A percentile compares a stretch with the other conserved stretches of the same genome.
Conservation (phyloP, 345 rosid genomes). For the Acer yangbiense region DNA sequence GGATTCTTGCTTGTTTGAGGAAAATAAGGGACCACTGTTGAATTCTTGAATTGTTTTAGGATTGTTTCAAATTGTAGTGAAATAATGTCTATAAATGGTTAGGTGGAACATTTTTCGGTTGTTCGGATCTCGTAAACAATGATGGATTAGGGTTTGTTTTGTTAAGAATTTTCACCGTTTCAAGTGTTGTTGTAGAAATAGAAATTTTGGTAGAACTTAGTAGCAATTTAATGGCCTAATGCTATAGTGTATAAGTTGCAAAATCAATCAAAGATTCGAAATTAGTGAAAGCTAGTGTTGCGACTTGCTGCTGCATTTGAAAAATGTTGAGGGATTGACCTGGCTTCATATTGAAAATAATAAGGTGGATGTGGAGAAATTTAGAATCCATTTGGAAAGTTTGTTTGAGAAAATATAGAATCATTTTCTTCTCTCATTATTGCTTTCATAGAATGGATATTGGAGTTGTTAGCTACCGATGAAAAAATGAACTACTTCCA, state of each 20-base stretch:
- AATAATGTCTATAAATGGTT: not conserved
- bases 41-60: not conserved
- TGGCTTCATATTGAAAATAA: not conserved
- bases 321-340: not conserved
- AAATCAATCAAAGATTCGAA: not conserved
- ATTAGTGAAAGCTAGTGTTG: not conserved
- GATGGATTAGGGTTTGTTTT: not conserved
- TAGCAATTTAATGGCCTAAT: not conserved
- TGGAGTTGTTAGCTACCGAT: not conserved
- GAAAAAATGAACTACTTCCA: not conserved
- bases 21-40: not conserved
- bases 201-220: not conserved
- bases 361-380: not conserved
- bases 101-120: constrained; percentile 4
- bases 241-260: not conserved
- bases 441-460: not conserved
- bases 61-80: not conserved
- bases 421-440: not conserved
- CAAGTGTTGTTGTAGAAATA: not conserved
- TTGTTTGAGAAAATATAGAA: not conserved
- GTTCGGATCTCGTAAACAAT: not conserved
- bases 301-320: too few relatives aligned
- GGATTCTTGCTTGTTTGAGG: too few relatives aligned
- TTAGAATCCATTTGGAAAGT: not conserved
- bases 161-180: not conserved